These are phyloP conservation scores for Escovopsis sp. DNA, from an alignment of 2,329 filamentous ascomycete genomes.

Conservation along the genomic window DNA sequence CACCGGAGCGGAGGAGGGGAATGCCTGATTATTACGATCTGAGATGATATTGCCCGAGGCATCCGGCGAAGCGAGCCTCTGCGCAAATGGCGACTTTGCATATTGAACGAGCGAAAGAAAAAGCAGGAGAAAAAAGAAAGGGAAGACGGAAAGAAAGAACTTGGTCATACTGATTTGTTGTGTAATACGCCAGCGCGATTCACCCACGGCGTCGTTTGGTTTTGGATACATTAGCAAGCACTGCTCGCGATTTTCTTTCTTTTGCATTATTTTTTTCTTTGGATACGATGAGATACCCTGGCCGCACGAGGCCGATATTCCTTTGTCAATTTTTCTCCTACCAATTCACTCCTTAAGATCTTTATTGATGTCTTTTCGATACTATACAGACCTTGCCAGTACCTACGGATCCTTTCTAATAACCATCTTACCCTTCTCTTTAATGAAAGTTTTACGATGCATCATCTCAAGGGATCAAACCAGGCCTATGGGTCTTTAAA, in stretches of 20 bases:
- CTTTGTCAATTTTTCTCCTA: constrained; percentile 4
- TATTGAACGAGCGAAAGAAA: no score
- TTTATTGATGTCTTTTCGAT: no score
- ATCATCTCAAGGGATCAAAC: no score
- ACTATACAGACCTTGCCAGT: not conserved
- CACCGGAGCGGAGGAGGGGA: not conserved
- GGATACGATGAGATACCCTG: constrained; percentile 9
- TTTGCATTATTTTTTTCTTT: not conserved
- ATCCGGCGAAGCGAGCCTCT: no score
- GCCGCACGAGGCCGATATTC: constrained; percentile 7
- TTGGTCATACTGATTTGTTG: not conserved
- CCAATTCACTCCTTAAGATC: no score
- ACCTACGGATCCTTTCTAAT: not conserved
- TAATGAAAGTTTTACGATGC: no score
- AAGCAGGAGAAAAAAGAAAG: no score
- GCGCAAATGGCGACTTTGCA: no score
- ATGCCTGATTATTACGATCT: not conserved
- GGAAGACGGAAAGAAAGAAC: not conserved
- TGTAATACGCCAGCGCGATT: not conserved
- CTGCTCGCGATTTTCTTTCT: constrained; percentile 1
- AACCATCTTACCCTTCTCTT: no score
- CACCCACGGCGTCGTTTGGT: not conserved
- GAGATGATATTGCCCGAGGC: no score
- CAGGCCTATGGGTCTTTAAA: no score
- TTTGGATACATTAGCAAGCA: not conserved